Evolutionary conservation across 805 yeast species (phyloP), one percentile per base, ranked within the genome.

Genomic region (Pichia insulana): DNA sequence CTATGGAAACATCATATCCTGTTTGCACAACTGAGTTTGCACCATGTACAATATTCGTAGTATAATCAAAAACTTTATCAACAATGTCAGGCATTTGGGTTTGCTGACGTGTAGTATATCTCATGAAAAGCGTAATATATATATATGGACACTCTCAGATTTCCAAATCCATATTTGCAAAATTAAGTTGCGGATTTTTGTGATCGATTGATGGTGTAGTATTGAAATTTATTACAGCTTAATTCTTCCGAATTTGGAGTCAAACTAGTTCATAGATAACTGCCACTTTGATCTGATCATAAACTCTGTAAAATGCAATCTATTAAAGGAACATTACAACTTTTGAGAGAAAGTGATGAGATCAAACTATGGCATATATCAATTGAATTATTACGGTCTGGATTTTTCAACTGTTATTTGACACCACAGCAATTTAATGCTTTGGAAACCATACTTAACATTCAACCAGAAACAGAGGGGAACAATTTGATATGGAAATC

Each of bases 341-440:
- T 30, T 34, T 53, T 53, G 32, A 49, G 39, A 31, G 32, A 44
- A 16, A 50, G 48, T 16, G 45, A 49, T 36, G 32, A 35, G 20
- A 38, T 10, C 12, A 34, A 25, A 16, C 39, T 71, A 34, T 57
- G 60, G 37, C 40, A 44, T 27, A 48, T 69, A 30, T 58, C 74
- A 4, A 63, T 56, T 17, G 58, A 57, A 42, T 47, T 71, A 17
- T 65, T 61, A 43, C 45, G 53, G 20, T 57, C 63, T 9, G 68
- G 70, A 5, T 59, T 61, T 16, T 73, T 75, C 49, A 71, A 69
- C 40, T 64, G 70, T 37, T 73, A 69, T 51, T 59, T 79, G 45
- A 73, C 78, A 10, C 66, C 73, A n/a, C 76, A 71, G 44, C 84
- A 78, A 54, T 65, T 70, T 49, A 65, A 71, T 40, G 68, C 79